Percentiles rank a stretch among this genome's conserved stretches.
Conservation (phyloP, 2,329 filamentous ascomycete genomes). For the Colletotrichum limetticola region DNA sequence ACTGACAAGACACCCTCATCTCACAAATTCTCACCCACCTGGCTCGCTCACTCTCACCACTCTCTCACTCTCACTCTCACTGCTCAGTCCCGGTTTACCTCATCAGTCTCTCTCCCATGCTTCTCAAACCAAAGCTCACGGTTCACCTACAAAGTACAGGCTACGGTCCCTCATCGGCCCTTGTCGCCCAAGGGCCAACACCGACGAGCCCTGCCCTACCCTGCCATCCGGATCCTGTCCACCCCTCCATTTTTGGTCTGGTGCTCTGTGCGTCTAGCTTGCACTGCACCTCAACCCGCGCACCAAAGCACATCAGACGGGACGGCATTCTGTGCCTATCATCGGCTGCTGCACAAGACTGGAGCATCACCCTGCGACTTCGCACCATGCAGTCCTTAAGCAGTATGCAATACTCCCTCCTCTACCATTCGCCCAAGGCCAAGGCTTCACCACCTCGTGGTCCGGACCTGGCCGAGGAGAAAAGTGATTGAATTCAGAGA, state of each 20-base stretch:
- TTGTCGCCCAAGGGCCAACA: neutral
- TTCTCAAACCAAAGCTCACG: no score
- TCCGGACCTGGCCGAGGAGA: conserved; percentile 14
- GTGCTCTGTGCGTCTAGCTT: neutral
- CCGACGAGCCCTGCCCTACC: conserved; percentile 28
- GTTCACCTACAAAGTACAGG: no score
- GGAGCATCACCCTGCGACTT: neutral
- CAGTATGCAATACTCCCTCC: neutral
- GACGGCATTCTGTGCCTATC: conserved; percentile 2
- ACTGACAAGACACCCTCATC: conserved; percentile 7
- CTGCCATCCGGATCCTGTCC: neutral
- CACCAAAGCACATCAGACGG: conserved; percentile 15
- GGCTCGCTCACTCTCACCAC: neutral
- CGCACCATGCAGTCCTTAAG: neutral
- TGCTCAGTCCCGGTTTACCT: neutral
- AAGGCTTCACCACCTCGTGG: neutral
- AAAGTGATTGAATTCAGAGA: conserved; percentile 7
- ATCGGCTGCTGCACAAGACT: conserved; percentile 17
- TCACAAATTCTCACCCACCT: neutral
- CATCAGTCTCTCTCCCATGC: neutral
- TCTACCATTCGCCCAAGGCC: neutral
- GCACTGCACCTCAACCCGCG: conserved; percentile 9
- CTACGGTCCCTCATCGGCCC: neutral
- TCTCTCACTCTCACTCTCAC: conserved; percentile 1
- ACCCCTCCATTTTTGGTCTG: neutral